Conservation (phyloP, 768 basidiomycete species). For the Pleurotus tuoliensis region DNA sequence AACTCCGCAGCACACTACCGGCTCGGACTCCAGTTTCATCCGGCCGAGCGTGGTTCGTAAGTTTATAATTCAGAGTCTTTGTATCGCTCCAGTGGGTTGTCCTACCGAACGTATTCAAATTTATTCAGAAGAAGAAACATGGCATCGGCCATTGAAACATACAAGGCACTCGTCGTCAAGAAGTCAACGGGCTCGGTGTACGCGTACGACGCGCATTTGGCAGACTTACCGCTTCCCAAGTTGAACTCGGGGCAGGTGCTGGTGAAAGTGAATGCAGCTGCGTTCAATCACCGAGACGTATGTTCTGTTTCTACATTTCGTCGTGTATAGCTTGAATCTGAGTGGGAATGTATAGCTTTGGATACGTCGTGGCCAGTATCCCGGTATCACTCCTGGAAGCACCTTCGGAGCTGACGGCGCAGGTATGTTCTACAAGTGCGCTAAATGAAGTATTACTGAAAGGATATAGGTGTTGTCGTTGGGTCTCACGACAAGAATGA, state of each 20-base stretch:
- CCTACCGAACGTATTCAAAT: background rate
- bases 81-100: background rate
- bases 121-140: background rate
- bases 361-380: constrained; percentile 69
- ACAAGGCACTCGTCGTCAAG: constrained; percentile 3
- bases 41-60: background rate
- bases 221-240: constrained; percentile 43
- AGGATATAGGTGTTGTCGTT: constrained; percentile 52
- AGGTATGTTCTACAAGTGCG: constrained; percentile 33
- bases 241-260: constrained; percentile 58
- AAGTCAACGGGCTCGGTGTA: background rate
- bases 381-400: constrained; percentile 53
- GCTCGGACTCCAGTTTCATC: background rate
- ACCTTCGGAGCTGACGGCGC: constrained; percentile 73
- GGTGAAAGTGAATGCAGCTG: constrained; percentile 64
- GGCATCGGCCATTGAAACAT: background rate
- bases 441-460: background rate
- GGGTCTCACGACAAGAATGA: constrained; percentile 52
- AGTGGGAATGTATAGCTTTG: constrained; percentile 47
- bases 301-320: background rate
- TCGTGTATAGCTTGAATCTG: no score
- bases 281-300: constrained; percentile 79
- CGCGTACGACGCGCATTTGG: constrained; percentile 48
- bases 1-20: background rate
- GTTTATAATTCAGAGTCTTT: background rate